phyloP scores from a whole-genome alignment of 805 yeast species.

The Ogataea siamensis region DNA sequence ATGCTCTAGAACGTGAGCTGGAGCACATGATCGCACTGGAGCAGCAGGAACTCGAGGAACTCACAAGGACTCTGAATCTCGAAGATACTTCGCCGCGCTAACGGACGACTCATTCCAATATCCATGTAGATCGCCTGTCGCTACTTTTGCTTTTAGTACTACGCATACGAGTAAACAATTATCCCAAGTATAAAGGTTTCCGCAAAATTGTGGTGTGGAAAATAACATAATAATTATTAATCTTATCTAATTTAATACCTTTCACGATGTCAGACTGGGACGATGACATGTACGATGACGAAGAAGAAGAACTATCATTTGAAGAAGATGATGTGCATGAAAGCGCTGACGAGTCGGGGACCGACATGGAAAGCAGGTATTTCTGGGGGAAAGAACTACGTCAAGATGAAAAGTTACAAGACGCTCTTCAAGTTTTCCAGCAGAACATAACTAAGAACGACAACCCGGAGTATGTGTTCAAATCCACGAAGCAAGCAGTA shows the following conservation, averaged over 20 bases:
- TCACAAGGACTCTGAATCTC: conserved; percentile 26
- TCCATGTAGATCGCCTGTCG: no score
- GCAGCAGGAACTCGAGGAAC: conserved; percentile 31
- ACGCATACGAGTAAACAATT: no score
- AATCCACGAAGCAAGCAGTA: conserved; percentile 34
- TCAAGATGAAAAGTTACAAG: conserved; percentile 30
- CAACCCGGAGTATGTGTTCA: conserved; percentile 29
- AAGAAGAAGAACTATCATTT: conserved; percentile 35
- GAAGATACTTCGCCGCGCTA: no score
- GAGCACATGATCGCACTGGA: conserved; percentile 20
- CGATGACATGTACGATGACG: conserved; percentile 38
- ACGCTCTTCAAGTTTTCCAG: conserved; percentile 28
- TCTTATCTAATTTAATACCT: background rate
- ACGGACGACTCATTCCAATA: no score
- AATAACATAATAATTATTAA: no score
- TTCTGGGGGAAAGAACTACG: conserved; percentile 34
- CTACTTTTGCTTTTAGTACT: no score
- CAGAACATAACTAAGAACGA: conserved; percentile 16
- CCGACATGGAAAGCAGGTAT: conserved; percentile 28
- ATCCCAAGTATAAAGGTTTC: no score
- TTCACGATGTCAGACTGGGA: conserved; percentile 37
- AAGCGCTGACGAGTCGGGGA: conserved; percentile 10
- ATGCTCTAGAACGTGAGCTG: conserved; percentile 1
- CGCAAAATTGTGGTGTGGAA: no score
- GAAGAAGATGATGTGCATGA: conserved; percentile 28